phyloP scores from a whole-genome alignment of 139 green algal genomes.

The Astrephomene gubernaculifera region DNA sequence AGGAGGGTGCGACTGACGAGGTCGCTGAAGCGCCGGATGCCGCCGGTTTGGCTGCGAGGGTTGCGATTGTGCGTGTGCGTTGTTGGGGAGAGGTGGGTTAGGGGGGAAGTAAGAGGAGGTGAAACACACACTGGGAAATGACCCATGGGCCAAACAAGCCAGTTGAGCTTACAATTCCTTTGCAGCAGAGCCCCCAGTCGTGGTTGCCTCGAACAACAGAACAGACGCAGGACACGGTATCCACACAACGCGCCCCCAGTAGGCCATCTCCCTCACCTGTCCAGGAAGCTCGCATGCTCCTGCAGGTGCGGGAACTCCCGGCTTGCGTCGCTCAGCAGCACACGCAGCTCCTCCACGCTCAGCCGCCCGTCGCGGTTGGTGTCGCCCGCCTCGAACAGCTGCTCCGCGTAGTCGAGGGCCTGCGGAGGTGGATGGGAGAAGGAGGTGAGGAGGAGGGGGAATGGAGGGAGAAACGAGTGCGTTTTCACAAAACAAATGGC shows the following conservation, averaged over 20 bases:
- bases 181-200: too few relatives aligned
- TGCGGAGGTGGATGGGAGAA: neutral
- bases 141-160: too few relatives aligned
- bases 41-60: constrained; percentile 18
- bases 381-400: constrained; percentile 61
- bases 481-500: too few relatives aligned
- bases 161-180: too few relatives aligned
- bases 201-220: too few relatives aligned
- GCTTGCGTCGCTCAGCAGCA: constrained; percentile 67
- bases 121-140: too few relatives aligned
- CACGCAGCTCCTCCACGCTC: constrained; percentile 65
- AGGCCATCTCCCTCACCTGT: constrained; percentile 67
- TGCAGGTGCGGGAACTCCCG: constrained; percentile 84
- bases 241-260: too few relatives aligned
- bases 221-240: too few relatives aligned
- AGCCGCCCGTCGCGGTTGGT: constrained; percentile 70
- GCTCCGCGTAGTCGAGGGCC: constrained; percentile 53
- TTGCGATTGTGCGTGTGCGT: neutral
- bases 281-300: constrained; percentile 85
- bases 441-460: neutral
- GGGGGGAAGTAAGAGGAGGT: too few relatives aligned
- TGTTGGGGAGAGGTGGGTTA: neutral
- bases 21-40: constrained; percentile 48
- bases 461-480: too few relatives aligned
- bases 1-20: constrained; percentile 41